Evolutionary conservation across 2,329 filamentous ascomycete species (phyloP).

Genomic region (Fusarium sp.): DNA sequence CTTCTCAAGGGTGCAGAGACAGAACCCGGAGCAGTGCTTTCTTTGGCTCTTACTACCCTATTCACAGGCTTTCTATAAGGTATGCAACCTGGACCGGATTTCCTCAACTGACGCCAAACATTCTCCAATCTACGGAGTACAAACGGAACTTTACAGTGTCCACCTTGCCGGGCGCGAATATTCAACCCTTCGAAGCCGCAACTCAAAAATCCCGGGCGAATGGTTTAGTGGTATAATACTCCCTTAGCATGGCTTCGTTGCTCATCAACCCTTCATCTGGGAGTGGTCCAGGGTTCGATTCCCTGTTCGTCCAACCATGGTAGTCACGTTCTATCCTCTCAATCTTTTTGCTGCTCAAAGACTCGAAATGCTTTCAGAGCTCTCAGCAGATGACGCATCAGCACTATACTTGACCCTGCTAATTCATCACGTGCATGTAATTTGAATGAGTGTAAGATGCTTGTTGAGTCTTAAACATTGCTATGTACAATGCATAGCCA

Average conservation of each 20-base stretch:
- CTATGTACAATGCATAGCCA: neutral
- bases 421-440: no score
- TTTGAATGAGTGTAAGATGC: neutral
- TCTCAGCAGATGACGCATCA: neutral
- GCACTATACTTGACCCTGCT: neutral
- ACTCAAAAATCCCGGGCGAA: constrained; percentile 35
- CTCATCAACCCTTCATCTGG: neutral
- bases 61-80: neutral
- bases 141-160: neutral
- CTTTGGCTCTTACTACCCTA: neutral
- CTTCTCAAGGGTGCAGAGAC: neutral
- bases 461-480: neutral
- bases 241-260: constrained; percentile 37
- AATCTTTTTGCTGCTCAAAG: neutral
- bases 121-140: neutral
- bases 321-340: constrained; percentile 25
- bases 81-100: neutral
- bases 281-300: constrained; percentile 41
- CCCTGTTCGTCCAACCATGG: constrained; percentile 38
- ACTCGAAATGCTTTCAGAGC: neutral
- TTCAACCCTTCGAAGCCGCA: neutral
- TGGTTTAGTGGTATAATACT: constrained; percentile 46
- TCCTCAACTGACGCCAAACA: neutral
- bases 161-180: constrained; percentile 5
- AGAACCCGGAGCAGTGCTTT: neutral